These are phyloP conservation scores for Prinsepia uniflora DNA, from an alignment of 306 rosid species.

Conservation along the genomic window DNA sequence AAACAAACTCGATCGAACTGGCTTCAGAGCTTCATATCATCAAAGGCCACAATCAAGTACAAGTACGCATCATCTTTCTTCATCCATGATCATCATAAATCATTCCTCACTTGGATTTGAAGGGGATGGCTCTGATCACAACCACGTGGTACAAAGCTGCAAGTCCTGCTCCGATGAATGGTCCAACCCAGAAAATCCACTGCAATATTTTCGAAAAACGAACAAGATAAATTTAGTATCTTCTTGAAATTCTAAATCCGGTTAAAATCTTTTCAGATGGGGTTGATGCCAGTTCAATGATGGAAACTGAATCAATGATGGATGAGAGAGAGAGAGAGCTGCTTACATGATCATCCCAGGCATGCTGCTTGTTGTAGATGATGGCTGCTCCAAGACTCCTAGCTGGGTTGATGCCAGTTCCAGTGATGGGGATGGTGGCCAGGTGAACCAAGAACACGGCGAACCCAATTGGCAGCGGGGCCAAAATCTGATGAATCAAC, in stretches of 20 bases:
- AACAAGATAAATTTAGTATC: background rate
- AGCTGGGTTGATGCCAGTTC: constrained; percentile 61
- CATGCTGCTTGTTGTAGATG: constrained; percentile 37
- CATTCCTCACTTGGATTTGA: constrained; percentile 35
- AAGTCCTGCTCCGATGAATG: constrained; percentile 55
- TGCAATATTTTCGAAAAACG: background rate
- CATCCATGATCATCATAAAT: background rate
- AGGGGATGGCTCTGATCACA: constrained; percentile 59
- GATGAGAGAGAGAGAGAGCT: no score
- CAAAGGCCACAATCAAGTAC: background rate
- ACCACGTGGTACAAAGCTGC: constrained; percentile 58
- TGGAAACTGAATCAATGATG: background rate
- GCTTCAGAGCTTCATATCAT: background rate
- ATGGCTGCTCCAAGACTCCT: constrained; percentile 57
- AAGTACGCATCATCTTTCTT: background rate
- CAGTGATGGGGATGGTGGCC: constrained; percentile 58
- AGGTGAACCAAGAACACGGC: constrained; percentile 61
- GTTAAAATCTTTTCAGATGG: background rate
- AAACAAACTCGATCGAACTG: constrained; percentile 9
- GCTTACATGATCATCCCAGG: constrained; percentile 50
- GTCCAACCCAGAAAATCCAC: constrained; percentile 73
- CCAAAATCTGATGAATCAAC: constrained; percentile 51
- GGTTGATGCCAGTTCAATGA: background rate
- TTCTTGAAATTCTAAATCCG: background rate
- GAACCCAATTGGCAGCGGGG: constrained; percentile 91